phyloP scores from a whole-genome alignment of 2,329 filamentous ascomycete genomes.

The Aspergillus sergii region DNA sequence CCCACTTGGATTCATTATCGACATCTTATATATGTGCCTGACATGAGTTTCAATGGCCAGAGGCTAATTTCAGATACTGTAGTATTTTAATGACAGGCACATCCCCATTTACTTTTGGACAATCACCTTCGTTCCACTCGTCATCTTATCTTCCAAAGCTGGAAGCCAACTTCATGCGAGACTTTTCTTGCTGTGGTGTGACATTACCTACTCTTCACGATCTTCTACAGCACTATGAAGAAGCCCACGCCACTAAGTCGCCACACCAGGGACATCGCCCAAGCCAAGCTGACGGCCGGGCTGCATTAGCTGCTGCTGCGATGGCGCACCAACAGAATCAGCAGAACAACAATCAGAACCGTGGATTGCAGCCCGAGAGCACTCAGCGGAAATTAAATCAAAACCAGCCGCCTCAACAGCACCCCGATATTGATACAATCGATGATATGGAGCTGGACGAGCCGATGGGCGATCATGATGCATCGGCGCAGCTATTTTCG shows the following conservation, averaged over 20 bases:
- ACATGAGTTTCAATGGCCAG: neutral
- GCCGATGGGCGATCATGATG: conserved; percentile 58
- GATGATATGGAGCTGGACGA: conserved; percentile 99
- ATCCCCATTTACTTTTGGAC: conserved; percentile 78
- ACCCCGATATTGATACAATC: conserved; percentile 74
- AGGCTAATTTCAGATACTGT: conserved; percentile 23
- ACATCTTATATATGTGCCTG: conserved; percentile 5
- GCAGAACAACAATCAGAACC: conserved; percentile 40
- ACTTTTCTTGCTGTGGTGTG: conserved; percentile 92
- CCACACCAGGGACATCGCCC: conserved; percentile 52
- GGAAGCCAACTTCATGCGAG: conserved; percentile 96
- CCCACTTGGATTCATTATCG: conserved; percentile 22
- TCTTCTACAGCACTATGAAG: conserved; percentile 93
- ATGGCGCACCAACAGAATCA: conserved; percentile 56
- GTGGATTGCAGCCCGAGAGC: conserved; percentile 38
- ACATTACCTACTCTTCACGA: conserved; percentile 91
- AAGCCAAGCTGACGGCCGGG: conserved; percentile 55
- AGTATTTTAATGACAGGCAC: conserved; percentile 96
- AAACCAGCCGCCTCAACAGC: conserved; percentile 33
- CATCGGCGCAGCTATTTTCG: conserved; percentile 47
- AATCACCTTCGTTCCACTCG: conserved; percentile 94
- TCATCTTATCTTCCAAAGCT: conserved; percentile 95
- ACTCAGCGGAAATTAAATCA: conserved; percentile 41
- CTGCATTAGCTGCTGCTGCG: conserved; percentile 50
- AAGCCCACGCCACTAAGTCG: conserved; percentile 78